A percentile compares a stretch with the other conserved stretches of the same genome.
Evolutionary conservation across 75 land plant genomes (phyloP).

Genomic region (Azolla pinnata): DNA sequence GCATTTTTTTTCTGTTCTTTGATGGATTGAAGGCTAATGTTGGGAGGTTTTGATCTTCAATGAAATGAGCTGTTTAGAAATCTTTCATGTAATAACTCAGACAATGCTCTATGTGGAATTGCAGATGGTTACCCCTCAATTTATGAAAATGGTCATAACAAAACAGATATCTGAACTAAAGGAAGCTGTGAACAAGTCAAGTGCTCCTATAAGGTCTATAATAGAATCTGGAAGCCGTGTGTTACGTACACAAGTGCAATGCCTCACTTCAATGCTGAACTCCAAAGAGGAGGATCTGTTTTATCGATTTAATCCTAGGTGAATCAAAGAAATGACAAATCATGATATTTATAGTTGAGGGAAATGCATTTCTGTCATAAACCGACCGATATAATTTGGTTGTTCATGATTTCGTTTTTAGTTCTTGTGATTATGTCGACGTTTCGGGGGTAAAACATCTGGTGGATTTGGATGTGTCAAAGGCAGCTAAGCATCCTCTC

Average conservation of each 20-base stretch:
- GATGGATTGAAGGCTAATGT: too few relatives aligned
- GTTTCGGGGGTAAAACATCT: slow-evolving; percentile 1
- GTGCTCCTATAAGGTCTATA: not conserved
- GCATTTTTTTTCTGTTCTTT: too few relatives aligned
- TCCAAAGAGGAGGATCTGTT: not conserved
- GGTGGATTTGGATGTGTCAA: not conserved
- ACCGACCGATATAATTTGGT: too few relatives aligned
- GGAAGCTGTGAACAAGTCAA: not conserved
- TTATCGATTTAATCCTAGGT: slow-evolving; percentile 2
- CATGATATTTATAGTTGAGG: too few relatives aligned
- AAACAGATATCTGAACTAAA: not conserved
- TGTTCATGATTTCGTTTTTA: too few relatives aligned
- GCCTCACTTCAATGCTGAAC: not conserved
- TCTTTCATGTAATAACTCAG: too few relatives aligned
- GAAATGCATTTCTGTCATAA: too few relatives aligned
- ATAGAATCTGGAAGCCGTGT: slow-evolving; percentile 1
- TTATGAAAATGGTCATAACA: not conserved
- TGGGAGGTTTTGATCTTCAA: too few relatives aligned
- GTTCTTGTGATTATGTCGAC: slow-evolving; percentile 2
- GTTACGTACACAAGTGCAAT: not conserved
- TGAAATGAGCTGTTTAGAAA: too few relatives aligned
- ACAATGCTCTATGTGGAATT: too few relatives aligned
- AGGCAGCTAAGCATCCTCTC: not conserved
- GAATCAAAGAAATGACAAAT: too few relatives aligned
- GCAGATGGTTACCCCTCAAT: not conserved